Base-by-base conservation (phyloP, 306 rosid species). In the Alnus glutinosa region DNA sequence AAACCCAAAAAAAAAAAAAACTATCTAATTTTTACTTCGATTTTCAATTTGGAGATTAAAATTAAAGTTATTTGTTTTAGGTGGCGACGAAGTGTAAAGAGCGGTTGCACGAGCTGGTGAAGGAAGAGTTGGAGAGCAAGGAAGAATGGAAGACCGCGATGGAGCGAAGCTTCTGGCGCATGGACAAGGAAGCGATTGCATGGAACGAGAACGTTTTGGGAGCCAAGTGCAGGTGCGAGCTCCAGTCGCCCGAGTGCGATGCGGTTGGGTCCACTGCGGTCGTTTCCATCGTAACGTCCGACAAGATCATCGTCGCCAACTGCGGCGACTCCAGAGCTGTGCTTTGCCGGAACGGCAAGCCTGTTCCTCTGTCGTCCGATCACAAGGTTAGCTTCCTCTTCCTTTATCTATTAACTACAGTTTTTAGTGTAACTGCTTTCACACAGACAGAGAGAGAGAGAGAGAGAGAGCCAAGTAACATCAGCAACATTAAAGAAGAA, bases 261-360 rank as follows among this genome's bases (percentile, higher is more conserved):
- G 83, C 92, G 44, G 94, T 88, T 3, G 94, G 94, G 85, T 88
- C 94, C 32, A 88, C 90, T 4, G 90, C 92, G 3, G 88, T 90
- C 9, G 88, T 87, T 1, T 87, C 89, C 0, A 11, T 90, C 28
- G 73, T 90, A 34, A 83, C 92, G 18, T 71, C 83, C 14, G 85
- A 90, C 9, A 88, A 90, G 82, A 79, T 90, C 42, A 69, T 90
- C 66, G 88, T 90, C 12, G 88, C 94, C 51, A 90, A 86, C 80
- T 90, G 94, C 42, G 90, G 94, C 15, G 94, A 88, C 62, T 90
- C 92, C 0, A 79, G 94, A 55, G 94, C 94, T 48, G 87, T 90
- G 69, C 92, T 90, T 1, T 88, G 89, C 74, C 90, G 92, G 9
- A 68, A 78, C 68, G 94, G 92, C 59, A 88, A 77, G 83, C 78